phyloP scores from a whole-genome alignment of 2,329 filamentous ascomycete genomes.

The Fusarium goolgardi region DNA sequence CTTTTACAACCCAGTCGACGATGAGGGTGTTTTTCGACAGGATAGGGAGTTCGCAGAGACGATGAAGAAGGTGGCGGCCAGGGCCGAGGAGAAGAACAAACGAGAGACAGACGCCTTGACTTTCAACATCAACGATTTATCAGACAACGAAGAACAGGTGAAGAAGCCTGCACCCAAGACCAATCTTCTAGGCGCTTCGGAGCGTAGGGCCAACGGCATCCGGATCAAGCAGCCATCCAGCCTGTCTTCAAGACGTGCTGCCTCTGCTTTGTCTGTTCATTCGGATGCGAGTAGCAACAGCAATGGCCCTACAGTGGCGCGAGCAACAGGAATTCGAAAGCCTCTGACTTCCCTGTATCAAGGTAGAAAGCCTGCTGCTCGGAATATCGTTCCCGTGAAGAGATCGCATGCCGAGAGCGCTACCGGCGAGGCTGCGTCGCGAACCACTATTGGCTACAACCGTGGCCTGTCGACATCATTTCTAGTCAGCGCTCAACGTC shows the following conservation, averaged over 20 bases:
- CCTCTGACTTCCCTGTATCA: conserved; percentile 50
- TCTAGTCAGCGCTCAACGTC: conserved; percentile 53
- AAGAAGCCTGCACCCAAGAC: conserved; percentile 19
- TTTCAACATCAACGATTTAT: conserved; percentile 62
- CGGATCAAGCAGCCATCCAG: conserved; percentile 45
- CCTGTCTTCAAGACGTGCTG: conserved; percentile 63
- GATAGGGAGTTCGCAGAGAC: conserved; percentile 70
- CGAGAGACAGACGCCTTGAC: conserved; percentile 72
- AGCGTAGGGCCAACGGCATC: conserved; percentile 15
- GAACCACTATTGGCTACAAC: conserved; percentile 86
- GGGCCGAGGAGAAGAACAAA: conserved; percentile 74
- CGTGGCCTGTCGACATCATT: conserved; percentile 73
- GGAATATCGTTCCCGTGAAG: conserved; percentile 58
- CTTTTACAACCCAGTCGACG: conserved; percentile 72
- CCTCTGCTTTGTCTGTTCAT: conserved; percentile 62
- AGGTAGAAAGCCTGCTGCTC: conserved; percentile 48
- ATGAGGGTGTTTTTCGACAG: conserved; percentile 71
- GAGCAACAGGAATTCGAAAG: conserved; percentile 41
- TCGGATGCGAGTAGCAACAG: conserved; percentile 41
- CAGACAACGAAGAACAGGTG: conserved; percentile 58
- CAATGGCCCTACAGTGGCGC: conserved; percentile 7
- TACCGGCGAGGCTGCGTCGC: conserved; percentile 74
- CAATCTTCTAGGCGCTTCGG: background rate
- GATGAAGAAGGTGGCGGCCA: conserved; percentile 62
- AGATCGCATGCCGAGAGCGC: conserved; percentile 66